Base-by-base conservation (phyloP, 805 yeast genomes). In the Komagataella populi region DNA sequence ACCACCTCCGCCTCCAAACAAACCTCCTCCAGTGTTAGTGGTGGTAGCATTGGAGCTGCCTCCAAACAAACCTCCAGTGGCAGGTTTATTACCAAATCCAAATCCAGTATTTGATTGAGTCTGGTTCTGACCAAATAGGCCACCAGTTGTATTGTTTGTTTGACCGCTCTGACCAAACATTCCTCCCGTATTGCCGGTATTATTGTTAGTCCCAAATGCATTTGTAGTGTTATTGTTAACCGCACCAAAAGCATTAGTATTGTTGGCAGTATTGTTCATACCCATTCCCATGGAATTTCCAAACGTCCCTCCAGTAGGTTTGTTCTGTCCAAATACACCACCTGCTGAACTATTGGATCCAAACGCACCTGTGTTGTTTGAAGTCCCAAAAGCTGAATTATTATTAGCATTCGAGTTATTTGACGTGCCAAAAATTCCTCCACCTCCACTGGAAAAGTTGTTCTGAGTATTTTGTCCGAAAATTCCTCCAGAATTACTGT, bases 251-350 rank as follows among this genome's bases (percentile, higher is more conserved):
- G 39, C 39, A 30, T 30, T 30, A 12, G 39, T 30, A 14, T 30
- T 30, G 14, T 14, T 30, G 39, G 39, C 39, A 22, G 63, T 50
- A 6, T 71, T 66, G 6, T 64, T 64, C 8, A 58, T 59, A 46
- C 56, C 54, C 20, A 61, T 57, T 14, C 65, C 51, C n/a, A 49
- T 44, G 5, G 60, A 54, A 8, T 57, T 55, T 45, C 56, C 53
- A 48, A 44, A 30, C 6, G 39, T 57, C 24, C 56, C 49, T 5
- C 56, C 59, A 48, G 60, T 58, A 55, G 55, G 64, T 20, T 60
- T 51, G 4, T 30, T 30, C 8, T 30, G 39, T 23, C 79, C 78
- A 60, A 77, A 75, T 23, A 74, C 59, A 23, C 75, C 65, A 47
- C 75, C 64, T 30, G 39, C 53, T 56, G 16, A 45, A 45, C 47